Percentiles rank a stretch among this genome's conserved stretches.
Evolutionary conservation across 495 filamentous ascomycete genomes (phyloP).

Genomic region (Achaetomiella virescens): DNA sequence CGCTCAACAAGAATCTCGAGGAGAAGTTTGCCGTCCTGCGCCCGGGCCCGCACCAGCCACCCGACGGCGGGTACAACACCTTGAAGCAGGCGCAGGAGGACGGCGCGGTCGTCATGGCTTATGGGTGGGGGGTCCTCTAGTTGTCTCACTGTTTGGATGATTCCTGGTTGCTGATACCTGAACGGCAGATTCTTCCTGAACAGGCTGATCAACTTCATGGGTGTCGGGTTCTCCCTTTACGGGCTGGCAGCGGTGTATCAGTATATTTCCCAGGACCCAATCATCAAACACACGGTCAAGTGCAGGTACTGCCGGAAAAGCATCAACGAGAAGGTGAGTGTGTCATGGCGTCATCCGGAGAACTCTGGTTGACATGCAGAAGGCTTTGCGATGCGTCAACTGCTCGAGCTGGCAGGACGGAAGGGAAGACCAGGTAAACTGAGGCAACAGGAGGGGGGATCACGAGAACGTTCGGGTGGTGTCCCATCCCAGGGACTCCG

Average conservation of each 20-base stretch:
- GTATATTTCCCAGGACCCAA: slow-evolving; percentile 52
- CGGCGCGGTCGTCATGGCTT: slow-evolving; percentile 65
- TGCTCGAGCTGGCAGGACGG: slow-evolving; percentile 76
- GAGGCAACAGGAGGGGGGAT: background rate
- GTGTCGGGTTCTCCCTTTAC: slow-evolving; percentile 61
- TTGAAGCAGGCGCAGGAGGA: slow-evolving; percentile 60
- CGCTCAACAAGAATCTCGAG: slow-evolving; percentile 64
- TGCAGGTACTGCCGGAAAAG: slow-evolving; percentile 67
- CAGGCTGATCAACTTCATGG: slow-evolving; percentile 58
- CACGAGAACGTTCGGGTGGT: too few relatives aligned
- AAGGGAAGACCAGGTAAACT: slow-evolving; percentile 48
- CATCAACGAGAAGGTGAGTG: slow-evolving; percentile 57
- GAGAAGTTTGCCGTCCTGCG: slow-evolving; percentile 67
- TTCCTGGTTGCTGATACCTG: background rate
- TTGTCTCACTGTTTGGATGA: background rate
- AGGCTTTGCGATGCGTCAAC: slow-evolving; percentile 61
- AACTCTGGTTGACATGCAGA: background rate
- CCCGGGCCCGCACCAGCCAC: slow-evolving; percentile 46
- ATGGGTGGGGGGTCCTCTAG: slow-evolving; percentile 52
- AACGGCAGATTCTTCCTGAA: slow-evolving; percentile 54
- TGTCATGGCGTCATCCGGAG: background rate
- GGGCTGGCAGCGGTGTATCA: slow-evolving; percentile 60
- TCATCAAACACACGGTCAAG: slow-evolving; percentile 64
- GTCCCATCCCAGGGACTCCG: too few relatives aligned
- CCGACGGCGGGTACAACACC: slow-evolving; percentile 57